Evolutionary conservation across 495 filamentous ascomycete species (phyloP).

Genomic region (Hypoxylon perforatum): DNA sequence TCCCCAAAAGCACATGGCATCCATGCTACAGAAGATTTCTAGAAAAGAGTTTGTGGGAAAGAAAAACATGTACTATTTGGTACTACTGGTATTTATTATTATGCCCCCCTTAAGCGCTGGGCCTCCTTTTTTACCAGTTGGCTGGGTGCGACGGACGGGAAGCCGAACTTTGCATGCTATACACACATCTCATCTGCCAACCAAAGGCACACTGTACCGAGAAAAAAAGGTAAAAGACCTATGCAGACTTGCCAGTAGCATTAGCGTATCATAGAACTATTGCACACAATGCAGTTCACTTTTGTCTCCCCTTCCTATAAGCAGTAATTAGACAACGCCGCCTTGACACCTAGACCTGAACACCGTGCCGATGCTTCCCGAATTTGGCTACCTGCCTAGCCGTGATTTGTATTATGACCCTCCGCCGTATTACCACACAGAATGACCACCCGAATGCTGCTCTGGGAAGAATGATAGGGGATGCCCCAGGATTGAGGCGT

Average conservation of each 20-base stretch:
- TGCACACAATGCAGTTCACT: slow-evolving; percentile 6
- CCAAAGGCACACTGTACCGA: slow-evolving; percentile 20
- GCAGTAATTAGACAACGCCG: slow-evolving; percentile 4
- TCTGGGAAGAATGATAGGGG: slow-evolving; percentile 16
- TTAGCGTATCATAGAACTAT: slow-evolving; percentile 8
- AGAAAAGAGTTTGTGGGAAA: slow-evolving; percentile 34
- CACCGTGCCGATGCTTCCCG: slow-evolving; percentile 39
- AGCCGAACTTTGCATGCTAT: slow-evolving; percentile 29
- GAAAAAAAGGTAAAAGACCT: no score
- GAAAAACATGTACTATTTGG: slow-evolving; percentile 12
- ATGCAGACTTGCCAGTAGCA: neutral
- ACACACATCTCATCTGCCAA: slow-evolving; percentile 7
- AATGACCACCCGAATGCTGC: slow-evolving; percentile 13
- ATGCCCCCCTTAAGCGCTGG: slow-evolving; percentile 18
- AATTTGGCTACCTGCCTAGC: slow-evolving; percentile 23
- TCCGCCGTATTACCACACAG: slow-evolving; percentile 2
- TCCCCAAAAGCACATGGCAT: slow-evolving; percentile 27
- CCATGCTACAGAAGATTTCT: slow-evolving; percentile 40
- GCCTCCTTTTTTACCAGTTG: slow-evolving; percentile 20
- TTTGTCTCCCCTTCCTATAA: slow-evolving; percentile 20
- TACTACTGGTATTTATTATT: no score
- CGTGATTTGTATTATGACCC: neutral
- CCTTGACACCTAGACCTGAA: slow-evolving; percentile 19
- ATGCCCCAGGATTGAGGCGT: neutral
- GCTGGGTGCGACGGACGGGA: no score